Evolutionary conservation across 73 alveolate species (phyloP).

Genomic region (Stentor coeruleus): DNA sequence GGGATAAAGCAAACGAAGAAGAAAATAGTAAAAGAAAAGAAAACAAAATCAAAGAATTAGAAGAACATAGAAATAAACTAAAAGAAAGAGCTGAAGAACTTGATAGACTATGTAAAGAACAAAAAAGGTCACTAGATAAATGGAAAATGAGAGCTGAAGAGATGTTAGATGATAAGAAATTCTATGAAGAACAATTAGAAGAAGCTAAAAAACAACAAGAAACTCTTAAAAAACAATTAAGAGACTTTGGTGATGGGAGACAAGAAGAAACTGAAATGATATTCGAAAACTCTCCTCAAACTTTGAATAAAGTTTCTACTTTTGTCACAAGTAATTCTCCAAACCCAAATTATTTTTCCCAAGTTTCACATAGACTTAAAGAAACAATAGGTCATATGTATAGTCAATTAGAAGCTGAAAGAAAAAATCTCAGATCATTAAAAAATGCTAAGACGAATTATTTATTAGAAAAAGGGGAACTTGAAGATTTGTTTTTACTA

Average conservation of each 20-base stretch:
- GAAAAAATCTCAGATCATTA: neutral
- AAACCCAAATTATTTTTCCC: neutral
- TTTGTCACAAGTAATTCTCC: neutral
- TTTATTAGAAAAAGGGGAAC: conserved; percentile 16
- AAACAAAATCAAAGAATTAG: neutral
- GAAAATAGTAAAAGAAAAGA: neutral
- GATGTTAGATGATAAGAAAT: conserved; percentile 9
- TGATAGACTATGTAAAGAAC: conserved; percentile 15
- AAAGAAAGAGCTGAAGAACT: conserved; percentile 6
- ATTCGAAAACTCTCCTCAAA: neutral
- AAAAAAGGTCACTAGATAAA: neutral
- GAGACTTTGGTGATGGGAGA: neutral
- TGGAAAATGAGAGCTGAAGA: conserved; percentile 22
- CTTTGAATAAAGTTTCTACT: neutral
- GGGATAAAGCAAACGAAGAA: conserved; percentile 17
- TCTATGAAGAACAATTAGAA: neutral
- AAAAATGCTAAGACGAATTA: conserved; percentile 12
- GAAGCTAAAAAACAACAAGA: conserved; percentile 16
- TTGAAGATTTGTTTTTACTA: neutral
- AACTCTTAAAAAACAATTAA: neutral
- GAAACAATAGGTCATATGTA: neutral
- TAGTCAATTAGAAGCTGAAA: conserved; percentile 21
- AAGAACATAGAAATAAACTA: conserved; percentile 3
- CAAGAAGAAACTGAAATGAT: too few species aligned
- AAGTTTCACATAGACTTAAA: neutral